A percentile compares a stretch with the other conserved stretches of the same genome.
phyloP scores from a whole-genome alignment of 1,284 basidiomycete species.

The Leucoagaricus sp. region DNA sequence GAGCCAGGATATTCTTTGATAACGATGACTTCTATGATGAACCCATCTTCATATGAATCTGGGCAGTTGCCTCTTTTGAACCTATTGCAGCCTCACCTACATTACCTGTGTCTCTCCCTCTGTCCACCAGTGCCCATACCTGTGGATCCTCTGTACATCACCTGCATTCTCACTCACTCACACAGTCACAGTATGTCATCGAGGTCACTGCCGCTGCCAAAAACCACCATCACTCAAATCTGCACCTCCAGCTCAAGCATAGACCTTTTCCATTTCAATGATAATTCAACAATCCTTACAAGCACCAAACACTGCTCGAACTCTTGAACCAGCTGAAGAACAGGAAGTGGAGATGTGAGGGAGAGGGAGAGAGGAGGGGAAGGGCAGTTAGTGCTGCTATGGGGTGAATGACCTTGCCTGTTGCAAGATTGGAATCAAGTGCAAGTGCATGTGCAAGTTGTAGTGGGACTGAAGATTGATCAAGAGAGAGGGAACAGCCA shows the following conservation, averaged over 20 bases:
- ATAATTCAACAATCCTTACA: slow-evolving; percentile 72
- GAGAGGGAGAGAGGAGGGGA: slow-evolving; percentile 20
- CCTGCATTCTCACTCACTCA: not conserved
- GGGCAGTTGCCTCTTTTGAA: slow-evolving; percentile 22
- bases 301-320: slow-evolving; percentile 67
- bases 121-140: slow-evolving; percentile 7
- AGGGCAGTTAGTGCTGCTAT: too few species aligned
- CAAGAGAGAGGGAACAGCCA: too few species aligned
- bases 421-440: not conserved
- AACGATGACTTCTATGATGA: not conserved
- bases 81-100: slow-evolving; percentile 25
- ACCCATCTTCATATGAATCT: slow-evolving; percentile 15
- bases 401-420: too few species aligned
- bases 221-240: too few species aligned
- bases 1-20: slow-evolving; percentile 7
- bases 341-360: slow-evolving; percentile 28
- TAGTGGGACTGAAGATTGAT: not conserved
- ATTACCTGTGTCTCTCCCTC: slow-evolving; percentile 29
- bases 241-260: slow-evolving; percentile 28
- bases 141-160: not conserved
- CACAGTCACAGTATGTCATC: not conserved
- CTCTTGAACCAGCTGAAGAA: slow-evolving; percentile 65
- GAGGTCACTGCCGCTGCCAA: slow-evolving; percentile 25
- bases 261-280: slow-evolving; percentile 44
- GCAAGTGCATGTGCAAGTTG: too few species aligned